Evolutionary conservation across 176 grass and related monocot species (phyloP).

Genomic region (Musa itinerans): DNA sequence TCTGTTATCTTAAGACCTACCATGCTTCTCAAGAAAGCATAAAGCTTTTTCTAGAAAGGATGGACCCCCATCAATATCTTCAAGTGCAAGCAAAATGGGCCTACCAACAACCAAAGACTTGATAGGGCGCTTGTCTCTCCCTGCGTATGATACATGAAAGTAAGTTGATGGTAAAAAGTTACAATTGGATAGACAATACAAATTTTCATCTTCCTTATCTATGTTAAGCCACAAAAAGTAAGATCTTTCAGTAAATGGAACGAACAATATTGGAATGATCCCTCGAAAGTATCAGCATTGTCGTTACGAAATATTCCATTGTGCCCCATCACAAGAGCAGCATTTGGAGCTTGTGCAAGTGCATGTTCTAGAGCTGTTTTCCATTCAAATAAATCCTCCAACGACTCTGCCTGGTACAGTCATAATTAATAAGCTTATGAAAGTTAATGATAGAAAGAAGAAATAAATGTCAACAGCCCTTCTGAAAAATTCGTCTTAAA

Average conservation of each 20-base stretch:
- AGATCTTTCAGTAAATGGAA: conserved; percentile 21
- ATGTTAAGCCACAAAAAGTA: not conserved
- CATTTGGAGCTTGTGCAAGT: conserved; percentile 95
- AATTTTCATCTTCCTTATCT: not conserved
- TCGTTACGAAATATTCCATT: conserved; percentile 98
- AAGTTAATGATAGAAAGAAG: not conserved
- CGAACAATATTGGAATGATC: conserved; percentile 73
- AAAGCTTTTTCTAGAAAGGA: conserved; percentile 99
- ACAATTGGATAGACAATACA: not conserved
- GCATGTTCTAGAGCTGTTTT: conserved; percentile 96
- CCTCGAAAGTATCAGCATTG: conserved; percentile 79
- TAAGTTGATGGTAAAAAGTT: conserved; percentile 10
- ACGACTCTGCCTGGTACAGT: conserved; percentile 61
- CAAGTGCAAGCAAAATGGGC: conserved; percentile 95
- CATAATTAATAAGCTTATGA: conserved; percentile 27
- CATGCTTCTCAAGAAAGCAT: conserved; percentile 93
- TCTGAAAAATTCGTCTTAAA: not conserved
- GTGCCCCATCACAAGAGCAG: conserved; percentile 97
- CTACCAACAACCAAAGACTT: conserved; percentile 92
- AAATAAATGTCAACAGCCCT: not conserved
- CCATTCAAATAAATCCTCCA: conserved; percentile 96
- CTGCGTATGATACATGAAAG: conserved; percentile 35
- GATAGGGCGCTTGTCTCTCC: conserved; percentile 80
- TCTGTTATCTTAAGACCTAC: conserved; percentile 29
- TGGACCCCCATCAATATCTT: conserved; percentile 97